phyloP scores from a whole-genome alignment of 2,329 filamentous ascomycete species.

The Aureobasidium sp. region DNA sequence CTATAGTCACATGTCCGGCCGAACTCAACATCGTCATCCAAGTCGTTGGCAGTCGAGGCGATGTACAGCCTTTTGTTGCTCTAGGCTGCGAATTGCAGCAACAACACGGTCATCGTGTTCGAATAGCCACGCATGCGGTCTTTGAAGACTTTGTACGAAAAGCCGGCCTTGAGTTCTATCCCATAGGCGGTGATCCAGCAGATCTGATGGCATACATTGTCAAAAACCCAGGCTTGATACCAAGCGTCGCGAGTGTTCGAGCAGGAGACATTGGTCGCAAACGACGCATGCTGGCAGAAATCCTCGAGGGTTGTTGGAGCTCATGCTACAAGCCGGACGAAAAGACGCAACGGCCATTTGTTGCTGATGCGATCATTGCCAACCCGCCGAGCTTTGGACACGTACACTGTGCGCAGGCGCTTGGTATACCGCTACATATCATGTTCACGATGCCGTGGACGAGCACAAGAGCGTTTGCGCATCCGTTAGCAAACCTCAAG shows the following conservation, averaged over 20 bases:
- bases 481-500: slow-evolving; percentile 72
- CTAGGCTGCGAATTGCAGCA: slow-evolving; percentile 43
- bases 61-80: slow-evolving; percentile 46
- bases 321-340: slow-evolving; percentile 47
- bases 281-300: slow-evolving; percentile 67
- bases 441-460: slow-evolving; percentile 81
- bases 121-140: slow-evolving; percentile 19
- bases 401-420: slow-evolving; percentile 66
- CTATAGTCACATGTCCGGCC: not conserved
- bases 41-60: slow-evolving; percentile 43
- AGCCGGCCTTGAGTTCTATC: slow-evolving; percentile 39
- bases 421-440: slow-evolving; percentile 68
- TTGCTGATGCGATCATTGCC: slow-evolving; percentile 75
- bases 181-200: slow-evolving; percentile 46
- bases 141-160: not conserved
- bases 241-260: slow-evolving; percentile 67
- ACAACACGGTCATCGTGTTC: slow-evolving; percentile 42
- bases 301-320: slow-evolving; percentile 76
- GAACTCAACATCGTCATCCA: slow-evolving; percentile 37
- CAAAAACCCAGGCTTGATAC: slow-evolving; percentile 80
- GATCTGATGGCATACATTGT: slow-evolving; percentile 72
- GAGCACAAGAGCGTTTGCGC: slow-evolving; percentile 39
- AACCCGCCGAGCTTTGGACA: slow-evolving; percentile 73
- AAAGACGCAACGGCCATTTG: slow-evolving; percentile 51
- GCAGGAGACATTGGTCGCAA: slow-evolving; percentile 71